Evolutionary conservation across 179 eudicot species (phyloP), one percentile per base, ranked within the genome.

Genomic region (Beta corolliflora): DNA sequence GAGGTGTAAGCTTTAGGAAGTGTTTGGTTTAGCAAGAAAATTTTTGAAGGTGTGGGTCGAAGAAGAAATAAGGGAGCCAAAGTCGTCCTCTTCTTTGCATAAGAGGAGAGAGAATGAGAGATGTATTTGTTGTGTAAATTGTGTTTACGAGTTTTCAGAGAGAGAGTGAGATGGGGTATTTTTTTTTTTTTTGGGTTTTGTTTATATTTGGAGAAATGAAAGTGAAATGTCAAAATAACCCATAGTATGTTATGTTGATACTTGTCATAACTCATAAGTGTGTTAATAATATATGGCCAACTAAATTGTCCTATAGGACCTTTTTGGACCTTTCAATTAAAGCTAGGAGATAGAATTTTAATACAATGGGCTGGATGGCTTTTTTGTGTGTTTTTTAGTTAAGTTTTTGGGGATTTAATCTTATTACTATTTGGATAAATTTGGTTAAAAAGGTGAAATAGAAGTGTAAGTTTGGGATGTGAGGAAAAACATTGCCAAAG

Each of bases 81-180:
- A 84, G 83, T 84, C 83, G 60, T 84, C 81, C 71, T 79, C 80
- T 75, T 66, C 77, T 75, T 74, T 71, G 79, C 54, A 71, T 79
- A 80, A 78, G 85, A 79, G 72, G 66, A 19, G 64, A 70, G 53
- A 23, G 15, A 14, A 36, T 52, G 71, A 71, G 69, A 46, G 69
- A 74, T 31, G 46, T 25, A 25, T 55, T 25, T 70, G 64, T 53
- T 6, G 78, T 65, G 45, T 77, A 73, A 25, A 10, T 82, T 65
- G 45, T 77, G 81, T 77, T 58, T 79, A 69, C 72, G 77, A 60
- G 72, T 74, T 78, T 71, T 82, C n/a, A 80, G 73, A 61, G 76
- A 71, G 56, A 72, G 77, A 63, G 77, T 61, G 56, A 79, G 54
- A 79, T 68, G 79, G 76, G 69, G 79, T 74, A 45, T 61, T 61